Percentiles rank a stretch among this genome's conserved stretches.
Conservation (phyloP, 2,329 filamentous ascomycete genomes). For the Colletotrichum truncatum region DNA sequence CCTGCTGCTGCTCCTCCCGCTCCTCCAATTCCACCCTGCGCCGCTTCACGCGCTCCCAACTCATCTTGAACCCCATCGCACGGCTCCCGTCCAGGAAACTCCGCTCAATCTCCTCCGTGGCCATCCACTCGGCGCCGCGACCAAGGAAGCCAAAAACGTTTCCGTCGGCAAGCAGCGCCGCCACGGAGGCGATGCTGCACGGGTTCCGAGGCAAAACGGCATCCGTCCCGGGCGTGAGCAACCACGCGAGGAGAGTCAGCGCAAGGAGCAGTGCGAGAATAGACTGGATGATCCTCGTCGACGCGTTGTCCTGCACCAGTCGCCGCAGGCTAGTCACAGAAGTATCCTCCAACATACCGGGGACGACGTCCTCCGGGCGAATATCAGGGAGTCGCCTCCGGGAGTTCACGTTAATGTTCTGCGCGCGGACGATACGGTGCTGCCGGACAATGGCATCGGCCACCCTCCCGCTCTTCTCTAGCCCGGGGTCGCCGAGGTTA, state of each 20-base stretch:
- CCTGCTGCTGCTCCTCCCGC: background rate
- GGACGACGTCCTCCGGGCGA: conserved; percentile 16
- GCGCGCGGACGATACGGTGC: conserved; percentile 46
- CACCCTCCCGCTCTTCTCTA: conserved; percentile 31
- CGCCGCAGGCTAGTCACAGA: conserved; percentile 26
- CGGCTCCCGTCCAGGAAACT: conserved; percentile 36
- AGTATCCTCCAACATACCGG: conserved; percentile 23
- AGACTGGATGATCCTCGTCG: conserved; percentile 44
- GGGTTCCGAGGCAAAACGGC: conserved; percentile 39
- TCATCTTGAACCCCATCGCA: conserved; percentile 36
- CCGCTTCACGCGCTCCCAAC: conserved; percentile 34
- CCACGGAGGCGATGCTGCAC: conserved; percentile 46
- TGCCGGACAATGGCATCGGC: conserved; percentile 45
- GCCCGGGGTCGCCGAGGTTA: conserved; percentile 34
- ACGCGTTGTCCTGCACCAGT: conserved; percentile 40
- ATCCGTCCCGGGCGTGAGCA: conserved; percentile 35
- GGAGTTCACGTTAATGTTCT: conserved; percentile 40
- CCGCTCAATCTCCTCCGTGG: conserved; percentile 27
- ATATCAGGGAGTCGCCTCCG: conserved; percentile 29
- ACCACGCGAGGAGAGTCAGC: conserved; percentile 39
- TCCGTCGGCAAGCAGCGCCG: conserved; percentile 46
- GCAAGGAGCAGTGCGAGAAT: conserved; percentile 40
- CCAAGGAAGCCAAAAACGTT: conserved; percentile 43
- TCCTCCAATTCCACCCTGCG: conserved; percentile 12
- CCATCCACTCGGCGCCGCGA: conserved; percentile 38